A percentile compares a stretch with the other conserved stretches of the same genome.
Evolutionary conservation across 2,329 filamentous ascomycete species (phyloP).

Genomic region (Balansia obtecta): DNA sequence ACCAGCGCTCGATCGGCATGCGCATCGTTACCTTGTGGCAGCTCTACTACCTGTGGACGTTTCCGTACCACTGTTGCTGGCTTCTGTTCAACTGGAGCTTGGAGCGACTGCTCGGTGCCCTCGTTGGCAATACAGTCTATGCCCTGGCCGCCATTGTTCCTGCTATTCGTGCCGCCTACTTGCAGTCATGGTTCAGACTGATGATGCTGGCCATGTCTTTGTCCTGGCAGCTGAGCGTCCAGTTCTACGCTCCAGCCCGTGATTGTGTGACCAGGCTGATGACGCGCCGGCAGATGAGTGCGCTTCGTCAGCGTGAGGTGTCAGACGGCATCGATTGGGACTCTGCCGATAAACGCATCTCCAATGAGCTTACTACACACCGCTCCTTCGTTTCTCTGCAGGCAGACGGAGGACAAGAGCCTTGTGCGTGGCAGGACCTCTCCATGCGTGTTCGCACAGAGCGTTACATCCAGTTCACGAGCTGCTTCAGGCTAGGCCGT

Average conservation of each 20-base stretch:
- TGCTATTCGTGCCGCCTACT: slow-evolving; percentile 7
- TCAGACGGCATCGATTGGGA: slow-evolving; percentile 7
- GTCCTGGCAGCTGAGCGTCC: slow-evolving; percentile 10
- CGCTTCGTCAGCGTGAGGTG: slow-evolving; percentile 2
- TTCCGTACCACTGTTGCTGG: slow-evolving; percentile 9
- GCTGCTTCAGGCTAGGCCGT: slow-evolving; percentile 8
- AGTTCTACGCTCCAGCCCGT: slow-evolving; percentile 9
- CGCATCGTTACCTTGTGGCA: slow-evolving; percentile 10
- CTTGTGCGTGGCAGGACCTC: slow-evolving; percentile 5
- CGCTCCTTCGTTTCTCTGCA: slow-evolving; percentile 1
- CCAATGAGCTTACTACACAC: slow-evolving; percentile 6
- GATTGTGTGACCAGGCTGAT: slow-evolving; percentile 9
- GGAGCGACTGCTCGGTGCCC: slow-evolving; percentile 10
- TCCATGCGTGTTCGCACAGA: slow-evolving; percentile 9
- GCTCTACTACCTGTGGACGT: slow-evolving; percentile 10
- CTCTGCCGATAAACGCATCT: slow-evolving; percentile 6
- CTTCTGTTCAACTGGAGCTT: slow-evolving; percentile 13
- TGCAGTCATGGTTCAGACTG: slow-evolving; percentile 9
- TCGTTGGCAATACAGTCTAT: slow-evolving; percentile 11
- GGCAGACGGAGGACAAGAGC: not conserved
- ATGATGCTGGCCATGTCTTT: slow-evolving; percentile 12
- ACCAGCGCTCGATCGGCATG: slow-evolving; percentile 11
- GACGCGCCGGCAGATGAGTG: slow-evolving; percentile 7
- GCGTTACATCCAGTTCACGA: slow-evolving; percentile 11
- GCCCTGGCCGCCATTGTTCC: slow-evolving; percentile 10